Conservation (phyloP, 2,329 filamentous ascomycete genomes). For the Trichoderma hamatum region DNA sequence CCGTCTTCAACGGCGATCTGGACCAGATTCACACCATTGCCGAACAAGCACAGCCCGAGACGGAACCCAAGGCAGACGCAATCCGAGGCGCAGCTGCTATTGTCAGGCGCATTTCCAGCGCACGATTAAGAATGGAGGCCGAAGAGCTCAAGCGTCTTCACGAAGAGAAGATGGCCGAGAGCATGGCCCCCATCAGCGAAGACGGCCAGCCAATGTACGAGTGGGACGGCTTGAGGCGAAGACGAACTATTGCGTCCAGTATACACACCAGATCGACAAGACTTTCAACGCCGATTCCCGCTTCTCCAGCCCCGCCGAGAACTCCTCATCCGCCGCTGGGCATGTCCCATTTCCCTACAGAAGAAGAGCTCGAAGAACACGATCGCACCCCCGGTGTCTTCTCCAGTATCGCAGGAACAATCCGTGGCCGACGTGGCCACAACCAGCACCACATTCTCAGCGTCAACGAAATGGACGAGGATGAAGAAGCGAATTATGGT, state of each 20-base stretch:
- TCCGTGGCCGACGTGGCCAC: conserved; percentile 39
- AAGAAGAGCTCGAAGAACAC: conserved; percentile 62
- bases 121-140: conserved; percentile 75
- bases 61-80: conserved; percentile 93
- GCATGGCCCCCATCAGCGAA: conserved; percentile 75
- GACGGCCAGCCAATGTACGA: conserved; percentile 72
- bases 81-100: conserved; percentile 91
- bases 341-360: conserved; percentile 78
- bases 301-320: conserved; percentile 29
- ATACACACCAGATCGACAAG: conserved; percentile 36
- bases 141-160: conserved; percentile 78
- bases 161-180: conserved; percentile 73
- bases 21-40: conserved; percentile 95
- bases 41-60: conserved; percentile 93
- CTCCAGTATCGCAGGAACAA: conserved; percentile 60
- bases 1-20: conserved; percentile 88
- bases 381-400: conserved; percentile 51
- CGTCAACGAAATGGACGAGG: conserved; percentile 38
- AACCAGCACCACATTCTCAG: conserved; percentile 39
- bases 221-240: conserved; percentile 86
- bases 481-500: conserved; percentile 35
- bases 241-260: conserved; percentile 57
- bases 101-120: conserved; percentile 76
- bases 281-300: conserved; percentile 35
- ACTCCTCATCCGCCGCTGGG: conserved; percentile 58